phyloP scores from a whole-genome alignment of 805 yeast species.

The Barnettozyma vustinii region DNA sequence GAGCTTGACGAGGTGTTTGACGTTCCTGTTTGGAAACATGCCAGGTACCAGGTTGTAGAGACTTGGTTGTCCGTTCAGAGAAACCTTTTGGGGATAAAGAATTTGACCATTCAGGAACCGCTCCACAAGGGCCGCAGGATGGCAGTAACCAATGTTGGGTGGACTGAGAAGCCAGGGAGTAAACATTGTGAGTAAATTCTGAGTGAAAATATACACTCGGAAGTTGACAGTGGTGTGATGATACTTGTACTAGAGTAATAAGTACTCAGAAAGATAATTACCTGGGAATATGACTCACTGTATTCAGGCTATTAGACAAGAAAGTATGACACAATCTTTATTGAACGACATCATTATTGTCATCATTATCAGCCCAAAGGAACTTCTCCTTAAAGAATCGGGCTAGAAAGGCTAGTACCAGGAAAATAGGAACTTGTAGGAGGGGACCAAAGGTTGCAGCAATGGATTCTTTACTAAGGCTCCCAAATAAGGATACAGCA shows the following conservation, averaged over 20 bases:
- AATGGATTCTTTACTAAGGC: conserved; percentile 44
- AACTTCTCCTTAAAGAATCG: conserved; percentile 23
- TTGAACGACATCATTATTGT: no score
- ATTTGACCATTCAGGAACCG: background rate
- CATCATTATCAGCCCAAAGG: conserved; percentile 1
- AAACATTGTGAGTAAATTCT: no score
- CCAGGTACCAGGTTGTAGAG: background rate
- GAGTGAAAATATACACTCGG: no score
- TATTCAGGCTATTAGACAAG: no score
- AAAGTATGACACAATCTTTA: no score
- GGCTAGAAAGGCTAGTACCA: conserved; percentile 34
- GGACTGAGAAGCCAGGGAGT: background rate
- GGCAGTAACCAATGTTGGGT: background rate
- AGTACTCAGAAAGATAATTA: no score
- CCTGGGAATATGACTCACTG: no score
- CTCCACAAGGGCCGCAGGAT: background rate
- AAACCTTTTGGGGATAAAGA: no score
- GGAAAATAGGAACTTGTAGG: conserved; percentile 48
- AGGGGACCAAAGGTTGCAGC: conserved; percentile 59
- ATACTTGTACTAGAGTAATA: no score
- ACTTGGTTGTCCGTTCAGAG: background rate
- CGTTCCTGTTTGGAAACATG: background rate
- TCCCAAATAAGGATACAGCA: conserved; percentile 47
- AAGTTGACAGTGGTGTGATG: no score
- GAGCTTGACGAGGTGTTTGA: background rate